Percentiles rank a stretch among this genome's conserved stretches.
phyloP scores from a whole-genome alignment of 768 basidiomycete genomes.

The Sporobolomyces pararoseus region DNA sequence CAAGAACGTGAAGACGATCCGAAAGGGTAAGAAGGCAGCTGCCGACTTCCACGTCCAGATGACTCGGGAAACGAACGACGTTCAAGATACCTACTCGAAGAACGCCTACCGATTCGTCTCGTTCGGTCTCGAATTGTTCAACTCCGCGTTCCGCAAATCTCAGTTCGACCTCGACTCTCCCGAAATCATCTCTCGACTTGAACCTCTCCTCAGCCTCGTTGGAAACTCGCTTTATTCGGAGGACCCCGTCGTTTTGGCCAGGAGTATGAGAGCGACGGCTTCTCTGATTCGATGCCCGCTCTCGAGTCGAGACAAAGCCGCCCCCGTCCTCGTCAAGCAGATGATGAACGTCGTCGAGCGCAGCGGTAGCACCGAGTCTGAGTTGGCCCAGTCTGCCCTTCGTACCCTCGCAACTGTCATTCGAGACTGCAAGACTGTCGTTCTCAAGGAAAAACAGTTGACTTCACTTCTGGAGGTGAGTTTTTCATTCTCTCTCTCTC shows the following conservation, averaged over 20 bases:
- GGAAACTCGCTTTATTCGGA: constrained; percentile 89
- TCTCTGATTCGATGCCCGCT: constrained; percentile 80
- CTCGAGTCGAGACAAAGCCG: constrained; percentile 65
- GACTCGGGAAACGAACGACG: constrained; percentile 60
- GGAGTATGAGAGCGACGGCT: constrained; percentile 73
- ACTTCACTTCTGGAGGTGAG: constrained; percentile 62
- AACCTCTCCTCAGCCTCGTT: constrained; percentile 77
- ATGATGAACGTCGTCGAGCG: constrained; percentile 76
- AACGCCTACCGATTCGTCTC: constrained; percentile 89
- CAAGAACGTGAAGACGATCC: constrained; percentile 49
- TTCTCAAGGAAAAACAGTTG: constrained; percentile 84
- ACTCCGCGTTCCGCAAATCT: constrained; percentile 76
- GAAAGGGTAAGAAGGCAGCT: constrained; percentile 34
- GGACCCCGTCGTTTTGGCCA: constrained; percentile 66
- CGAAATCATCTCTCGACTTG: constrained; percentile 72
- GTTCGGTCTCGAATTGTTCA: constrained; percentile 87
- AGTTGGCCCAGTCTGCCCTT: constrained; percentile 80
- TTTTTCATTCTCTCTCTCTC: background rate
- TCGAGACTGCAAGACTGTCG: constrained; percentile 77
- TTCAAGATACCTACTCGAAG: constrained; percentile 57
- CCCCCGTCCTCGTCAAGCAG: constrained; percentile 78
- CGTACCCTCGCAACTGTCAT: constrained; percentile 79
- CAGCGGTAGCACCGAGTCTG: constrained; percentile 80
- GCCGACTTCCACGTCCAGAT: constrained; percentile 61
- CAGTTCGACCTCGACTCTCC: constrained; percentile 78